Evolutionary conservation across 2,329 filamentous ascomycete species (phyloP).

Genomic region (Colletotrichum cuscutae): DNA sequence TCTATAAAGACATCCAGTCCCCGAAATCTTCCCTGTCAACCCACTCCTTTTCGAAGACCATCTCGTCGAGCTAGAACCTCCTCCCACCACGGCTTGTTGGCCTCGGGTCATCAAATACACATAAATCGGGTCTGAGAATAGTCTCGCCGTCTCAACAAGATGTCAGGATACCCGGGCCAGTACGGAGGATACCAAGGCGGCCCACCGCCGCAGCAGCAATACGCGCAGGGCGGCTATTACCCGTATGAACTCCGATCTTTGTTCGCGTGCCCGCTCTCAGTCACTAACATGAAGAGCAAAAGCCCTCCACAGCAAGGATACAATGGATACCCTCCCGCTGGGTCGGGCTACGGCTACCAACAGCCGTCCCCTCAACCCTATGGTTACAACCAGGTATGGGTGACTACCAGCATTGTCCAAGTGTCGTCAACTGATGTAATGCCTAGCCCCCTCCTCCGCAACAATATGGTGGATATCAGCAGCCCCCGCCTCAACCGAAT

Average conservation of each 20-base stretch:
- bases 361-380: slow-evolving; percentile 62
- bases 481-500: slow-evolving; percentile 51
- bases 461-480: slow-evolving; percentile 55
- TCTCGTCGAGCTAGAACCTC: neutral
- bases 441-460: slow-evolving; percentile 50
- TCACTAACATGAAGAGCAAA: slow-evolving; percentile 38
- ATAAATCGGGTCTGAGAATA: neutral
- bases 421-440: slow-evolving; percentile 35
- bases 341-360: slow-evolving; percentile 55
- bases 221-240: slow-evolving; percentile 57
- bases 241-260: slow-evolving; percentile 56
- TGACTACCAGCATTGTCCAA: neutral
- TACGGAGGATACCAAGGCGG: slow-evolving; percentile 55
- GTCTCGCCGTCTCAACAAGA: slow-evolving; percentile 44
- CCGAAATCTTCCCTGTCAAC: slow-evolving; percentile 1
- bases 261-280: slow-evolving; percentile 33
- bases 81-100: neutral
- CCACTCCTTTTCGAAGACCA: neutral
- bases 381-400: slow-evolving; percentile 53
- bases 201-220: slow-evolving; percentile 47
- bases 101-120: neutral
- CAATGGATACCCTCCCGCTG: slow-evolving; percentile 55
- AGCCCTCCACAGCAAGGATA: slow-evolving; percentile 57
- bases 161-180: slow-evolving; percentile 72
- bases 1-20: slow-evolving; percentile 18